These are phyloP conservation scores for Lagenaria siceraria DNA, from an alignment of 306 rosid genomes.

Conservation along the genomic window DNA sequence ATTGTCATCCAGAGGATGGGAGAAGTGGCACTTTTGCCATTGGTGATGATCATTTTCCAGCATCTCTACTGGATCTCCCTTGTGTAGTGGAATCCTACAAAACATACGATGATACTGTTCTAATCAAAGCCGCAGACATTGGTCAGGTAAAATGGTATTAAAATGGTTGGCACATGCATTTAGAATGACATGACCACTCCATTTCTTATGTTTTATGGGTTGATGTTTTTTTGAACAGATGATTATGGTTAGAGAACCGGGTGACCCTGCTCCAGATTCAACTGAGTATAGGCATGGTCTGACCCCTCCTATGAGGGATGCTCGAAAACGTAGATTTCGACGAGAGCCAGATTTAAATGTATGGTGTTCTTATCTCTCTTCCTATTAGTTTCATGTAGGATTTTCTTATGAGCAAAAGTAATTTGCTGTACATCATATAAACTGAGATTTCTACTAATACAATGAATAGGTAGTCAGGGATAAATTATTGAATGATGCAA, in stretches of 20 bases:
- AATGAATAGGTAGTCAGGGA: background rate
- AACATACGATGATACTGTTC: conserved; percentile 69
- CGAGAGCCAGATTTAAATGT: conserved; percentile 93
- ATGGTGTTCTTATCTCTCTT: background rate
- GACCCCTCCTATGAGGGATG: conserved; percentile 97
- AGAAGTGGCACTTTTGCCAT: conserved; percentile 42
- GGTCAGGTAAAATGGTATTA: conserved; percentile 35
- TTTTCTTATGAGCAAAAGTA: background rate
- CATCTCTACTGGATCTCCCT: conserved; percentile 79
- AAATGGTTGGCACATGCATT: background rate
- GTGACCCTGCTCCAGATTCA: conserved; percentile 48
- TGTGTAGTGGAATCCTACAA: conserved; percentile 68
- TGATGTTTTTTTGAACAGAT: conserved; percentile 25
- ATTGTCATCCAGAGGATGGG: conserved; percentile 39
- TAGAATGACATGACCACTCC: background rate
- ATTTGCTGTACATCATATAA: background rate
- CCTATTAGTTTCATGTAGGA: background rate
- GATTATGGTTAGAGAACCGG: conserved; percentile 59
- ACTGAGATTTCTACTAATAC: background rate
- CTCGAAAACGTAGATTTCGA: conserved; percentile 84
- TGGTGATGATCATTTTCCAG: conserved; percentile 63
- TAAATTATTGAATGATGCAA: background rate
- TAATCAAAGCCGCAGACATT: conserved; percentile 63
- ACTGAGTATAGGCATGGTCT: conserved; percentile 82
- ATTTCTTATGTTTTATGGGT: background rate